Percentiles rank a stretch among this genome's conserved stretches.
Evolutionary conservation across 331 rosid species (phyloP).

Genomic region (Quercus phellos): DNA sequence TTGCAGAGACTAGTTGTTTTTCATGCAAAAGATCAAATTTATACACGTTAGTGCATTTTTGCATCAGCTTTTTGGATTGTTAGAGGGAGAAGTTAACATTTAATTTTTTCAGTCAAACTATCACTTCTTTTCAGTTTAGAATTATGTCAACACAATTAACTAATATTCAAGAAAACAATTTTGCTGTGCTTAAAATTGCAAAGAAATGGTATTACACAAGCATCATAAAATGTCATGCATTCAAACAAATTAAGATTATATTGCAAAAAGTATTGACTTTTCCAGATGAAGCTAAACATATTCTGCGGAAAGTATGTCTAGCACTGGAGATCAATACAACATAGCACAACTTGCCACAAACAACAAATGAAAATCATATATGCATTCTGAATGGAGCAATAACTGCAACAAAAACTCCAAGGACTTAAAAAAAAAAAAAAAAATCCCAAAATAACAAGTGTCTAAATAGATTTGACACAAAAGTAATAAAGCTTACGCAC

Average conservation of each 20-base stretch:
- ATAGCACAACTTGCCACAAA: not conserved
- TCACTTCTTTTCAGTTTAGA: not conserved
- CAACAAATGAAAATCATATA: not conserved
- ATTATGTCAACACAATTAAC: not conserved
- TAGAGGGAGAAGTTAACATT: not conserved
- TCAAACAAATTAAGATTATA: not conserved
- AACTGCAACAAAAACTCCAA: not conserved
- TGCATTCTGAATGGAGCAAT: not conserved
- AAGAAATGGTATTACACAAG: not conserved
- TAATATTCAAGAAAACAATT: not conserved
- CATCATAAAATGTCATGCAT: not conserved
- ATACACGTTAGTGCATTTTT: not conserved
- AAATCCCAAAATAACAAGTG: not conserved
- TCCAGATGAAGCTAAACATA: not conserved
- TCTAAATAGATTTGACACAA: not conserved
- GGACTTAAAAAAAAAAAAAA: not conserved
- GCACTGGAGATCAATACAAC: not conserved
- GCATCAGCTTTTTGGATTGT: not conserved
- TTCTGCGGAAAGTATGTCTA: not conserved
- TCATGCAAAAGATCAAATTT: not conserved
- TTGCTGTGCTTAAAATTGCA: not conserved
- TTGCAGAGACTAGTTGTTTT: not conserved
- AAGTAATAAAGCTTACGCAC: constrained; percentile 31
- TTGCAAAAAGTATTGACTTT: not conserved
- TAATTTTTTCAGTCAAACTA: not conserved